Base-by-base conservation (phyloP, 768 basidiomycete species). In the Rhizopogon roseolus region DNA sequence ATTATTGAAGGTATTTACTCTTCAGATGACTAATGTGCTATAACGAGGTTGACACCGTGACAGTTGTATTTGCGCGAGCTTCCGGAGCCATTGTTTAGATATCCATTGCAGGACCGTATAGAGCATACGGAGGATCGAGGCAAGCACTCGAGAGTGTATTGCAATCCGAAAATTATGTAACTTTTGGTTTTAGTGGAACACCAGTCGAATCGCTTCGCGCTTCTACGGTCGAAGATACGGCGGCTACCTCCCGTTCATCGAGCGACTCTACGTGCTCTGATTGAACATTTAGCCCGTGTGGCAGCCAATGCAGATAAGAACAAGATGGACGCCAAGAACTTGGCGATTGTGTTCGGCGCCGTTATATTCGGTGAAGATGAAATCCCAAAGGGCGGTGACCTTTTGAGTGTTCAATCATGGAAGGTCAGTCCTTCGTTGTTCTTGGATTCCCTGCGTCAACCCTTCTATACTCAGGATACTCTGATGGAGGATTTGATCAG, bases 281-380 rank as follows among this genome's bases (percentile, higher is more conserved):
- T 95, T 17, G 93, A 95, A 58, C 94, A 96, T 67, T 80, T 97
- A 16, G 74, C 85, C 3, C 79, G 86, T 13, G 84, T 97, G 13
- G 80, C 83, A 3, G 72, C 83, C 5, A 75, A 76, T 36, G 76
- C 77, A 19, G 83, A 86, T 27, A 84, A 80, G 65, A 97, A 95
- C 66, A 96, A 95, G 70, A 97, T 97, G 94, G 94, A 93, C 62
- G 76, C 86, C 3, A 93, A 87, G 75, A 97, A 96, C 64, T 74
- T 97, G 22, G 90, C 93, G 3, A 94, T 97, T 44, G 86, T 94
- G 4, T 95, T 96, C 71, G 88, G 88, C 17, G 77, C 84, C 8
- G 91, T 93, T 22, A 82, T 97, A 44, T 94, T 97, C 60, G 93
- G 93, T 6, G 92, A 95, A 67, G 93, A 97, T 57, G 91, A 95